phyloP scores from a whole-genome alignment of 2,329 filamentous ascomycete species.

The Didymella pinodella region DNA sequence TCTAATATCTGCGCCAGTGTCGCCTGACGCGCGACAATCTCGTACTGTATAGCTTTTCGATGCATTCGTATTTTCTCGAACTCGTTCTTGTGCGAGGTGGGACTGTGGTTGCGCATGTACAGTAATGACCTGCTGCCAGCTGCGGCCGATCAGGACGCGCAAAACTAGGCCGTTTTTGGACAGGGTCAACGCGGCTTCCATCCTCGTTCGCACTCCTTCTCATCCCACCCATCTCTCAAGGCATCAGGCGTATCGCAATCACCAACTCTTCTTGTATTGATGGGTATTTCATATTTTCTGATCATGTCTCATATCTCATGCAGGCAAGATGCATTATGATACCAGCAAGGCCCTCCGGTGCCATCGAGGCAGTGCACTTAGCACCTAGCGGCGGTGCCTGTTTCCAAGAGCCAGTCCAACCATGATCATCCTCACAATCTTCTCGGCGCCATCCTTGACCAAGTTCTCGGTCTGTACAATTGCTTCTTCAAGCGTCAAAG shows the following conservation, averaged over 20 bases:
- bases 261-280: background rate
- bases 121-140: background rate
- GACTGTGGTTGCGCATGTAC: background rate
- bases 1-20: background rate
- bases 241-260: background rate
- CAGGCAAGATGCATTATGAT: background rate
- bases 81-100: background rate
- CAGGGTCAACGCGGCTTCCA: background rate
- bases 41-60: background rate
- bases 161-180: background rate
- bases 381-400: constrained; percentile 15
- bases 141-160: background rate
- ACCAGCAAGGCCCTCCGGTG: background rate
- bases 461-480: constrained; percentile 47
- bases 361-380: constrained; percentile 2
- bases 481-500: constrained; percentile 46
- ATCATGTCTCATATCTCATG: background rate
- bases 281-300: background rate
- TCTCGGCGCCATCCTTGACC: constrained; percentile 49
- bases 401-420: constrained; percentile 42
- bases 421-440: constrained; percentile 50
- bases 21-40: background rate
- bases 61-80: background rate
- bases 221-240: background rate
- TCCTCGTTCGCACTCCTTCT: background rate